Base-by-base conservation (phyloP, 192 early-diverging fungal species). In the Powellomyces hirtus region DNA sequence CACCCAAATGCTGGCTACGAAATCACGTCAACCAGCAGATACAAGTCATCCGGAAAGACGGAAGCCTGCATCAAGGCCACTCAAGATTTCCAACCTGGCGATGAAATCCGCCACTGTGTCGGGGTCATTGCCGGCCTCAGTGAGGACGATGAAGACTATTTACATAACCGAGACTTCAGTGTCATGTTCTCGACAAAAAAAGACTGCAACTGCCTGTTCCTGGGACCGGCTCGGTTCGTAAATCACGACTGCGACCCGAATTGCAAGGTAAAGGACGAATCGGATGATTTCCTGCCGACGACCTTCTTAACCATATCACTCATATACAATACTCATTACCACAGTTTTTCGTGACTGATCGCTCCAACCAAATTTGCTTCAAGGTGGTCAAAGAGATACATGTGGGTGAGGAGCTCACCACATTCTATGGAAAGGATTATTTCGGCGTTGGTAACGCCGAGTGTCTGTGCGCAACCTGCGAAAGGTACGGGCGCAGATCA, bases 181-280 rank as follows among this genome's bases (percentile, higher is more conserved):
- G 85, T 91, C 55, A 86, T 91, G 75, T 88, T 74, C 71, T 86
- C 81, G 49, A 76, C 72, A 31, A 81, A 80, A 67, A 72, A 80
- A 38, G 79, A 77, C 10, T 69, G 70, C 62, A 81, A 79, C 74
- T 87, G 84, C 58, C 56, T 89, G 34, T 86, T 91, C 46, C 68
- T 89, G 34, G 90, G 90, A 18, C 89, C 89, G 1, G 89, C 87
- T 1, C 78, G 89, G 13, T 91, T 91, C 66, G 84, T 86, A 38
- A 91, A 91, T 71, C 89, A 91, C 67, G 88, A 91, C 68, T 91
- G 89, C 67, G 68, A 79, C 46, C 82, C 89, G 0, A 91, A 88
- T 52, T 81, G 79, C 59, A 72, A 79, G 69, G 80, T 82, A 64
- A 6, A 42, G 27, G n/a, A 10, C n/a, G n/a, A n/a, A n/a, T n/a